Base-by-base conservation (phyloP, 805 yeast genomes). In the Kregervanrija pseudodelftensis region DNA sequence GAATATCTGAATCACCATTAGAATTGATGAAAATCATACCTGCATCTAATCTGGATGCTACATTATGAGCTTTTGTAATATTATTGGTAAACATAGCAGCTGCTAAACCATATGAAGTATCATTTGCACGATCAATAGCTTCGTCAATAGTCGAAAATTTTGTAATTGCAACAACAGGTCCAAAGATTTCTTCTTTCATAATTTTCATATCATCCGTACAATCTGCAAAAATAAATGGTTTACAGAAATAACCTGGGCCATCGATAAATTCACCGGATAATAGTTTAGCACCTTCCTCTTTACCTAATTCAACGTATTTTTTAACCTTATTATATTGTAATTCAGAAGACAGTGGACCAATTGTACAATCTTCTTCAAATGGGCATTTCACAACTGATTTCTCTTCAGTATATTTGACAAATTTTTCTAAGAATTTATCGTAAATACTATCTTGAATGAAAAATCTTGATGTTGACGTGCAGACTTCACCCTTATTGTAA, bases 281-380 rank as follows among this genome's bases (percentile, higher is more conserved):
- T 46, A 82, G 56, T 46, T 72, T 78, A 41, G 88, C 89, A 60
- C 88, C 87, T 66, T 83, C 85, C 13, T 71, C 61, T 60, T 75
- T 73, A 62, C 90, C 93, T 37, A 74, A 59, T 43, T 77, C 78
- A 55, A 83, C 80, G 65, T 79, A 84, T 41, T 72, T 68, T 72
- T 82, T 70, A 49, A 84, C 80, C 59, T 84, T 82, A 43, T 76
- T 73, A 58, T 76, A 77, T 69, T 84, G 93, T 48, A 69, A 66
- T 54, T 70, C 66, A 42, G 87, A 82, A 46, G 82, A 81, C 56
- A 82, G 82, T 30, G 91, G 87, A 64, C 90, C 93, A 69, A 81
- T 83, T 58, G 72, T 76, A 55, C 76, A 74, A 31, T 66, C 72
- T 56, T 77, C 78, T 44, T 79, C 83, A 63, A 83, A 84, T 60